Evolutionary conservation across 495 filamentous ascomycete species (phyloP).

Genomic region (Lichina pygmaea): DNA sequence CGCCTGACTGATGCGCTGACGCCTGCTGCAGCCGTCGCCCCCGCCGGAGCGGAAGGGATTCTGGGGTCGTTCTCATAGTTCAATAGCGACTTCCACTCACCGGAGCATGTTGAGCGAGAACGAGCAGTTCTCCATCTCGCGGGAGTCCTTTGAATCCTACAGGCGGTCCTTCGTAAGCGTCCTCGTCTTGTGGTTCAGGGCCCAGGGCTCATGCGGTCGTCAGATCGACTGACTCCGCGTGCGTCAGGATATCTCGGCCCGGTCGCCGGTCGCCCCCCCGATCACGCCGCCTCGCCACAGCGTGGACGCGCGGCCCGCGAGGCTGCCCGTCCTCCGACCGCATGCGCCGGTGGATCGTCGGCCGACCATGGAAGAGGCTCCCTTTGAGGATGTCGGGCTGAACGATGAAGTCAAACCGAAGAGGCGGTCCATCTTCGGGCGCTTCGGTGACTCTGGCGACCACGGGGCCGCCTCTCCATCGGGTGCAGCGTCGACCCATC

Average conservation of each 20-base stretch:
- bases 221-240: slow-evolving; percentile 1
- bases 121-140: slow-evolving; percentile 88
- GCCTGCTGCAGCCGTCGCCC: slow-evolving; percentile 49
- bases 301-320: slow-evolving; percentile 30
- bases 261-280: slow-evolving; percentile 43
- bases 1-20: slow-evolving; percentile 1
- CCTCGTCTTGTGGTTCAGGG: background rate
- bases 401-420: slow-evolving; percentile 47
- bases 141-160: slow-evolving; percentile 96
- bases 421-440: slow-evolving; percentile 61
- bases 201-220: background rate
- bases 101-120: slow-evolving; percentile 46
- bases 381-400: slow-evolving; percentile 78
- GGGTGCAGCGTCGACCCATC: slow-evolving; percentile 19
- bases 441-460: slow-evolving; percentile 38
- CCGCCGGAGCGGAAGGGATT: slow-evolving; percentile 50
- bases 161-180: slow-evolving; percentile 71
- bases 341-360: slow-evolving; percentile 1
- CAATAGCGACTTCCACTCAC: slow-evolving; percentile 42
- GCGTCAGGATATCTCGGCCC: slow-evolving; percentile 67
- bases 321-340: background rate
- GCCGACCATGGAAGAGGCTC: slow-evolving; percentile 28
- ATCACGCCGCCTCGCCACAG: slow-evolving; percentile 36
- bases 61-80: slow-evolving; percentile 49
- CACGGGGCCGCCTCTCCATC: slow-evolving; percentile 11